Evolutionary conservation across 495 filamentous ascomycete genomes (phyloP), one percentile per base, ranked within the genome.

Genomic region (Neurospora sp.): DNA sequence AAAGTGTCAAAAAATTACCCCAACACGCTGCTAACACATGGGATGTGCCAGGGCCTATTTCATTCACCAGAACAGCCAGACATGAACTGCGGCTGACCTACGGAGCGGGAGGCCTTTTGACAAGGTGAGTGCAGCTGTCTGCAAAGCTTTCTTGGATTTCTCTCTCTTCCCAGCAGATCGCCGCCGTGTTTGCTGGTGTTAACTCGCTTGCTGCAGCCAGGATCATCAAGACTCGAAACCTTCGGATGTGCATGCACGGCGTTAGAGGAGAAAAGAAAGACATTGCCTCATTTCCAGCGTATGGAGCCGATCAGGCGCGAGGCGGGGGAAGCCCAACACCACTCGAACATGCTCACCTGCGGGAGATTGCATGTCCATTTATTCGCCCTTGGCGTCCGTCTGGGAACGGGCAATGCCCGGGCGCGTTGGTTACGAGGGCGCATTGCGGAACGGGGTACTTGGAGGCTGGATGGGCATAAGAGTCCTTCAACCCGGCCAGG

Each of bases 1-100:
- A 31, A 66, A 37, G 54, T 66, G 5, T 18, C 11, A 62, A 38
- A 62, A 38, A 38, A 8, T 11, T 44, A 11, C 48, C 16, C 7
- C 18, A 16, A 40, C 35, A 40, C 10, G 14, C 20, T 71, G 69
- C 75, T 79, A 35, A 79, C 76, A 73, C 8, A 9, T 37, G n/a
- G 12, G 39, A 27, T 70, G 62, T 35, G 44, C 0, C 74, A 88
- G 86, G 82, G 87, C 87, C 39, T 89, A 88, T 75, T 89, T 89
- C 73, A 88, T 89, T 73, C 83, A 82, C 40, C 82, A 82, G 39
- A 89, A 89, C 35, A 27, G 74, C 69, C 72, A 73, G 20, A 69
- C 73, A 66, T 72, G 71, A 72, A 39, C 5, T 40, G 70, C 70
- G 20, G 20, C 38, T 71, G 70, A 44, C 39, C 23, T 40, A 12